Conservation (phyloP, 257 asterid species). For the Solanum pimpinellifolium region DNA sequence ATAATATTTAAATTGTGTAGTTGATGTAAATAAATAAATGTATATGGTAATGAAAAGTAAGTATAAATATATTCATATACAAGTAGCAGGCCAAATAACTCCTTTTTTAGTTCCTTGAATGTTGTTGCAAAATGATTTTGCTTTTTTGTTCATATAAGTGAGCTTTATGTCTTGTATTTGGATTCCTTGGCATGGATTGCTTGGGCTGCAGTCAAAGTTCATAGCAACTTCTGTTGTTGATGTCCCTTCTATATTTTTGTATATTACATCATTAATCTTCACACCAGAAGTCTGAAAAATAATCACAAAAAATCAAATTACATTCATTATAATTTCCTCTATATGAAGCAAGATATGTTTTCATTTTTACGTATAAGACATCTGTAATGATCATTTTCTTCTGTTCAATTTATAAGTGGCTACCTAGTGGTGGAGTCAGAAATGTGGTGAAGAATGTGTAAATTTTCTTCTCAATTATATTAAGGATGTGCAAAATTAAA, state of each 20-base stretch:
- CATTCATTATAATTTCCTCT: not conserved
- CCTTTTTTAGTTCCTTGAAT: conserved; percentile 30
- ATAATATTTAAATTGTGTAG: too few species aligned
- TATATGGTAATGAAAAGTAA: not conserved
- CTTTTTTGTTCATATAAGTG: conserved; percentile 24
- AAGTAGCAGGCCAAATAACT: conserved; percentile 29
- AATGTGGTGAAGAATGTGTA: not conserved
- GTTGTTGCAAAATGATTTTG: conserved; percentile 44
- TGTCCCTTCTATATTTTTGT: conserved; percentile 52
- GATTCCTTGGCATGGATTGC: conserved; percentile 46
- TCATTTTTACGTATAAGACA: too few species aligned
- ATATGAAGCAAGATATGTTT: not conserved
- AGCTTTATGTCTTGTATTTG: conserved; percentile 39
- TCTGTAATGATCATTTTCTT: not conserved
- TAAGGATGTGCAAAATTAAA: not conserved
- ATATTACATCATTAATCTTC: conserved; percentile 38
- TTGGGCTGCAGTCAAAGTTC: conserved; percentile 50
- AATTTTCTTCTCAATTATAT: not conserved
- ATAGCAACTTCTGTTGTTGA: conserved; percentile 48
- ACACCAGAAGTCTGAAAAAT: conserved; percentile 42
- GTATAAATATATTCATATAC: conserved; percentile 8
- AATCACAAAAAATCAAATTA: not conserved
- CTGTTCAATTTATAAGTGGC: not conserved
- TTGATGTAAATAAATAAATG: not conserved
- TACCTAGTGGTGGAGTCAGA: too few species aligned